These are phyloP conservation scores for Pseudodiploospora longispora DNA, from an alignment of 2,329 filamentous ascomycete species.

Conservation along the genomic window DNA sequence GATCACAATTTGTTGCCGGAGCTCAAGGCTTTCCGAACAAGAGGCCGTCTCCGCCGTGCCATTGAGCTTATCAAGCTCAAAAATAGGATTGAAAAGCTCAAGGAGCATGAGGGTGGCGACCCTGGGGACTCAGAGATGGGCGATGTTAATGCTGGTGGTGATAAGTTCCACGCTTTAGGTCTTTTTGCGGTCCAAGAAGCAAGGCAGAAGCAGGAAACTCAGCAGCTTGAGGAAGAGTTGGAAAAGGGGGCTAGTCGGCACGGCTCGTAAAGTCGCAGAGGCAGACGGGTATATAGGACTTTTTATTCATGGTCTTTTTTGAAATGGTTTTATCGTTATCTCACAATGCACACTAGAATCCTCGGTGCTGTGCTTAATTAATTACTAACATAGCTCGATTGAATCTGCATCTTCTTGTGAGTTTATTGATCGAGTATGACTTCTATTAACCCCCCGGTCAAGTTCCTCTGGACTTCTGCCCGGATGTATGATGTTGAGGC, in stretches of 20 bases:
- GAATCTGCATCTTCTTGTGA: too few relatives aligned
- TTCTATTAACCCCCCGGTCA: too few relatives aligned
- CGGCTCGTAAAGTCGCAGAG: too few relatives aligned
- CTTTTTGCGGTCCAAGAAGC: slow-evolving; percentile 15
- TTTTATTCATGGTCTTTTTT: too few relatives aligned
- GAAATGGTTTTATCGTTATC: too few relatives aligned
- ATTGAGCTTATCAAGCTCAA: slow-evolving; percentile 3
- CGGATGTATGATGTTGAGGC: too few relatives aligned
- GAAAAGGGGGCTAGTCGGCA: slow-evolving; percentile 38
- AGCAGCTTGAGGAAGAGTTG: slow-evolving; percentile 55
- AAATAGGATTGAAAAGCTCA: slow-evolving; percentile 49
- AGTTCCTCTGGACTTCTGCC: too few relatives aligned
- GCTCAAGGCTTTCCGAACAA: slow-evolving; percentile 40
- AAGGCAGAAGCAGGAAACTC: slow-evolving; percentile 69
- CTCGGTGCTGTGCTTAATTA: too few relatives aligned
- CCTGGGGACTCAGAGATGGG: slow-evolving; percentile 67
- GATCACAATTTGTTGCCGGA: slow-evolving; percentile 97
- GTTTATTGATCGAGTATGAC: too few relatives aligned
- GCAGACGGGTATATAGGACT: too few relatives aligned
- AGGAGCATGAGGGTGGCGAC: slow-evolving; percentile 76
- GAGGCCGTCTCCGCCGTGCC: background rate
- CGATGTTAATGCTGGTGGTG: slow-evolving; percentile 51
- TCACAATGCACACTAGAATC: too few relatives aligned
- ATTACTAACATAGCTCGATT: too few relatives aligned
- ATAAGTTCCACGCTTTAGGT: slow-evolving; percentile 59